Conservation (phyloP, 805 yeast species). For the Metschnikowia kofuensis region DNA sequence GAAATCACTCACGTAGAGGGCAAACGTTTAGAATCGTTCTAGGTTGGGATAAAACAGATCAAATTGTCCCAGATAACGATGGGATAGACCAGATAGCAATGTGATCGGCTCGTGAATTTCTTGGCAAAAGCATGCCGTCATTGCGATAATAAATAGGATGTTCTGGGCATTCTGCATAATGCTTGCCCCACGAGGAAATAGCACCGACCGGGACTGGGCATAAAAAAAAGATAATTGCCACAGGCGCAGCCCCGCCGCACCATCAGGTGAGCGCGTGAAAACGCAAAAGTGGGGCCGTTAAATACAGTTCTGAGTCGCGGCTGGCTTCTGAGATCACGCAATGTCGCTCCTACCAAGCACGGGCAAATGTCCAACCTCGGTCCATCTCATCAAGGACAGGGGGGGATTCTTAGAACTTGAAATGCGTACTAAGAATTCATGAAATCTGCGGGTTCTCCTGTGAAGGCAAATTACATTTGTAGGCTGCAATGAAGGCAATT, state of each 20-base stretch:
- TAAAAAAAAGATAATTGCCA: neutral
- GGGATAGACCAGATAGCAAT: neutral
- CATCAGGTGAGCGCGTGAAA: neutral
- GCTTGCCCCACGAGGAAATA: slow-evolving; percentile 7
- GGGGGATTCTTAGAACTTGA: no score
- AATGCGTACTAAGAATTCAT: no score
- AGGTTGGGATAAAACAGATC: no score
- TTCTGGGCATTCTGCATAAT: slow-evolving; percentile 9
- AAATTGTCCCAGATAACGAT: neutral
- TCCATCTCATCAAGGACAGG: no score
- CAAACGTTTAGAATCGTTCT: no score
- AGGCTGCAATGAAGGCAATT: no score
- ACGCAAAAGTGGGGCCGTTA: neutral
- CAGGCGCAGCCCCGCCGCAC: slow-evolving; percentile 8
- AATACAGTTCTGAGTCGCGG: no score
- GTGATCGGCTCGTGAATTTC: neutral
- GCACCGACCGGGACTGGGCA: neutral
- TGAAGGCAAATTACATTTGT: no score
- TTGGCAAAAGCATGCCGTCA: slow-evolving; percentile 1
- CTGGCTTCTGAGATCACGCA: no score
- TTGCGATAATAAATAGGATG: neutral
- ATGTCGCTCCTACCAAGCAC: no score
- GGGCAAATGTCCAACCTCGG: no score
- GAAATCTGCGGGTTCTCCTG: no score
- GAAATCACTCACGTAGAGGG: neutral